A percentile compares a stretch with the other conserved stretches of the same genome.
These are phyloP conservation scores for Diphasiastrum complanatum DNA, from an alignment of 83 land plant genomes.

Conservation along the genomic window DNA sequence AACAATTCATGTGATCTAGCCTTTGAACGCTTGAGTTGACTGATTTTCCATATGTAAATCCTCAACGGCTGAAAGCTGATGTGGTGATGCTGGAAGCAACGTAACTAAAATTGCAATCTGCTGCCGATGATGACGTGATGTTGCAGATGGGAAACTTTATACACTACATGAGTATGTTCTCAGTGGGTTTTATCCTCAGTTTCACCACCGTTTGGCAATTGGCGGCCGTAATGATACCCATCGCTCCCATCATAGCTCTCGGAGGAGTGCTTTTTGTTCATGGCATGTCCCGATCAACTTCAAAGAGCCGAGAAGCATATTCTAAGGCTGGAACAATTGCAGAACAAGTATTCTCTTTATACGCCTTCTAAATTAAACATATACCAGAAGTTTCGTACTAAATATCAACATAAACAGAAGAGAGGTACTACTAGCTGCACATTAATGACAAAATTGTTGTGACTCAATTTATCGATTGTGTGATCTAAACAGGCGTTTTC, in stretches of 20 bases:
- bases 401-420: not conserved
- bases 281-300: conserved; percentile 62
- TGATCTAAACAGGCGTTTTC: conserved; percentile 51
- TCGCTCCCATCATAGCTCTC: conserved; percentile 71
- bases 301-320: conserved; percentile 77
- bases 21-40: no score
- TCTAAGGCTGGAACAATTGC: conserved; percentile 79
- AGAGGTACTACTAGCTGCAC: not conserved
- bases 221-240: conserved; percentile 65
- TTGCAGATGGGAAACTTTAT: conserved; percentile 76
- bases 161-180: conserved; percentile 63
- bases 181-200: conserved; percentile 77
- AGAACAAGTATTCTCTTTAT: conserved; percentile 42
- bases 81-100: not conserved
- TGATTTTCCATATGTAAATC: no score
- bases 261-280: conserved; percentile 73
- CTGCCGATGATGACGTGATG: no score
- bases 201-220: conserved; percentile 71
- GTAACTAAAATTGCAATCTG: not conserved
- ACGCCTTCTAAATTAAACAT: not conserved
- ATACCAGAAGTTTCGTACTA: not conserved
- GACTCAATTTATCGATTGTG: conserved; percentile 1
- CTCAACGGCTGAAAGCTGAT: not conserved
- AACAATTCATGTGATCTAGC: not conserved
- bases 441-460: not conserved